These are phyloP conservation scores for Perilla frutescens DNA, from an alignment of 257 asterid genomes.

Conservation along the genomic window DNA sequence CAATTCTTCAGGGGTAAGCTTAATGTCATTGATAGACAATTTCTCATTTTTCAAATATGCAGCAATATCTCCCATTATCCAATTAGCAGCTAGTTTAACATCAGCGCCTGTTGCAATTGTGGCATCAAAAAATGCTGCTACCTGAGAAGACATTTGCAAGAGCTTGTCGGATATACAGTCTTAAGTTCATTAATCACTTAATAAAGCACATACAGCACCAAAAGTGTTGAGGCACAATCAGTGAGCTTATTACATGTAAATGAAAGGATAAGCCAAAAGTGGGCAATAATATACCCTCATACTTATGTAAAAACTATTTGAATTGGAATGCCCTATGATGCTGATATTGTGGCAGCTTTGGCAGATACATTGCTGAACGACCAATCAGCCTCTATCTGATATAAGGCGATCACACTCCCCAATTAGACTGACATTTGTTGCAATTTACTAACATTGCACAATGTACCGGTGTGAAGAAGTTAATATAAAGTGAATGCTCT, in stretches of 20 bases:
- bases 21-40: conserved; percentile 68
- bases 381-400: neutral
- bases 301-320: neutral
- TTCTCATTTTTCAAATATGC: conserved; percentile 90
- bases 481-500: neutral
- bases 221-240: neutral
- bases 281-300: neutral
- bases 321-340: neutral
- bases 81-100: conserved; percentile 81
- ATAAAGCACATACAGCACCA: neutral
- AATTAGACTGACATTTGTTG: too few species aligned
- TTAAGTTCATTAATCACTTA: neutral
- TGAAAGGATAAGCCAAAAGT: conserved; percentile 11
- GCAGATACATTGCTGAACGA: neutral
- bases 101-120: conserved; percentile 79
- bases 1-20: conserved; percentile 80
- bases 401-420: too few species aligned
- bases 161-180: neutral
- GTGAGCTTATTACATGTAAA: neutral
- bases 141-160: conserved; percentile 51
- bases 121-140: conserved; percentile 84
- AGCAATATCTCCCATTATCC: conserved; percentile 99
- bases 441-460: neutral
- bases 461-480: neutral
- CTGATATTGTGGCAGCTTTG: neutral